A percentile compares a stretch with the other conserved stretches of the same genome.
These are phyloP conservation scores for Rhodotorula sp. DNA, from an alignment of 1,284 basidiomycete species.

Conservation along the genomic window DNA sequence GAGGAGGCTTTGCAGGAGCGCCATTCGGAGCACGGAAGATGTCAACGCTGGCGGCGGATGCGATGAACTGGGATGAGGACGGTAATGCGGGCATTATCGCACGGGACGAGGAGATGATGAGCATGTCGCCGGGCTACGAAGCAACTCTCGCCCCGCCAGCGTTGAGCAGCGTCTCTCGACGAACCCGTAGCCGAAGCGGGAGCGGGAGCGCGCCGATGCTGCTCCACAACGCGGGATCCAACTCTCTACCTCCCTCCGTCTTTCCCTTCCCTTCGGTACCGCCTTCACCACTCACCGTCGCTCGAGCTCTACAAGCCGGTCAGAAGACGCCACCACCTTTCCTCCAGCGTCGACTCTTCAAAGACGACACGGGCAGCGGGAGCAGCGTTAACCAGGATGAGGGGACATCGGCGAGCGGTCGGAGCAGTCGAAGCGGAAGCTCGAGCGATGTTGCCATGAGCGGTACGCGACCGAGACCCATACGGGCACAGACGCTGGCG, in stretches of 20 bases:
- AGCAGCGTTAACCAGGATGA: slow-evolving; percentile 14
- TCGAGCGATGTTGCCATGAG: slow-evolving; percentile 14
- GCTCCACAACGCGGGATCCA: neutral
- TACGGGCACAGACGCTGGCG: neutral
- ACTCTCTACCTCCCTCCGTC: neutral
- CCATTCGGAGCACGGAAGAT: neutral
- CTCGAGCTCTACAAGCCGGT: slow-evolving; percentile 22
- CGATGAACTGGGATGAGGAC: slow-evolving; percentile 15
- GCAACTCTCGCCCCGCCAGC: neutral
- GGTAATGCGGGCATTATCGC: neutral
- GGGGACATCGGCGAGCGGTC: slow-evolving; percentile 7
- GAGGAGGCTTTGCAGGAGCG: neutral
- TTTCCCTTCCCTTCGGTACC: slow-evolving; percentile 15
- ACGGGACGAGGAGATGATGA: slow-evolving; percentile 5
- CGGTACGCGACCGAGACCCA: neutral
- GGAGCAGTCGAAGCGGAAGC: slow-evolving; percentile 25
- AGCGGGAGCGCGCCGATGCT: slow-evolving; percentile 7
- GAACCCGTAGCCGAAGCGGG: slow-evolving; percentile 12
- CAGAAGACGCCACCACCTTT: slow-evolving; percentile 37
- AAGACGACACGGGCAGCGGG: slow-evolving; percentile 13
- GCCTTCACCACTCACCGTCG: slow-evolving; percentile 31
- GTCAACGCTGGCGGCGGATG: slow-evolving; percentile 3
- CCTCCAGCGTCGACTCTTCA: slow-evolving; percentile 35
- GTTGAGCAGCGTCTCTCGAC: slow-evolving; percentile 4
- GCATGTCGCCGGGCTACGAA: slow-evolving; percentile 14